Conservation (phyloP, 2,329 filamentous ascomycete genomes). For the Raffaelea ambrosiae region DNA sequence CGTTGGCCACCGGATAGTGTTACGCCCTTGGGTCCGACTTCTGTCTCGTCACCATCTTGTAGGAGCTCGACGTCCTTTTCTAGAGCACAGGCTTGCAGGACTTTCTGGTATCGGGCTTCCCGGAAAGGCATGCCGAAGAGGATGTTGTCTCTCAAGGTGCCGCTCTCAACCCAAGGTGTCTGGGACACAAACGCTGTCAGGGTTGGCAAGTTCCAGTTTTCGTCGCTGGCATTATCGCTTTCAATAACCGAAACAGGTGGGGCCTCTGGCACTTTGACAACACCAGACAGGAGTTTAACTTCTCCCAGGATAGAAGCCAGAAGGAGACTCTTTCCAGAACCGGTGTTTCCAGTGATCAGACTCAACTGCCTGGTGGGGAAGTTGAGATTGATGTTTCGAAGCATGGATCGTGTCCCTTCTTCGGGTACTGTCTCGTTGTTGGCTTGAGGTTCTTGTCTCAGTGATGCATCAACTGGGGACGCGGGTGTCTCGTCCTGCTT, state of each 20-base stretch:
- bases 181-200: slow-evolving; percentile 37
- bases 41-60: slow-evolving; percentile 31
- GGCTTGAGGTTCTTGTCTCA: not conserved
- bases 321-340: slow-evolving; percentile 29
- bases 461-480: not conserved
- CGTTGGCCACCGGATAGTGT: slow-evolving; percentile 37
- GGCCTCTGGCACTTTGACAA: slow-evolving; percentile 17
- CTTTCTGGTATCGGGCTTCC: slow-evolving; percentile 31
- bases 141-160: slow-evolving; percentile 35
- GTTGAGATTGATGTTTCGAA: slow-evolving; percentile 21
- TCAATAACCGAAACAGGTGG: slow-evolving; percentile 16
- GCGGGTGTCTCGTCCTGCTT: slow-evolving; percentile 1
- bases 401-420: slow-evolving; percentile 20
- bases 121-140: slow-evolving; percentile 32
- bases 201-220: slow-evolving; percentile 25
- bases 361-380: slow-evolving; percentile 26
- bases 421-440: not conserved
- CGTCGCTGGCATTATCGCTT: slow-evolving; percentile 14
- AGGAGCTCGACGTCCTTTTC: slow-evolving; percentile 33
- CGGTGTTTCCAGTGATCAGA: slow-evolving; percentile 28
- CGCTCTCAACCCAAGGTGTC: slow-evolving; percentile 38
- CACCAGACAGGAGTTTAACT: slow-evolving; percentile 25
- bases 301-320: slow-evolving; percentile 30
- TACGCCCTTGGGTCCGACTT: slow-evolving; percentile 33
- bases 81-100: slow-evolving; percentile 36